Conservation (phyloP, 768 basidiomycete genomes). For the Boletus rubropictus region DNA sequence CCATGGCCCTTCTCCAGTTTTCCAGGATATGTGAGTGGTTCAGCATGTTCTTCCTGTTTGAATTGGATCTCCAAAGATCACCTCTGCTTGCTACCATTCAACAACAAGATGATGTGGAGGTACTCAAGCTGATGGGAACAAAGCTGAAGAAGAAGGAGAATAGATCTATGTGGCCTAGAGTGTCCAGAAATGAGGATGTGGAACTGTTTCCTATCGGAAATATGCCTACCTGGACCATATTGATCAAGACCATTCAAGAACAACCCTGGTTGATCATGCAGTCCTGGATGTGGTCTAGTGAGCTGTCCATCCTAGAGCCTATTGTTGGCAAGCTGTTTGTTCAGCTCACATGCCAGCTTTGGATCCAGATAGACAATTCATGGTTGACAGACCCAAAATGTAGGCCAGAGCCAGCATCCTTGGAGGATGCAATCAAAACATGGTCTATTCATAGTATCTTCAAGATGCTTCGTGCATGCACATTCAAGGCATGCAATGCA, state of each 20-base stretch:
- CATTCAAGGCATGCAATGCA: background rate
- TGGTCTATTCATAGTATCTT: background rate
- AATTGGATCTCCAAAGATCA: background rate
- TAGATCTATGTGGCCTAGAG: background rate
- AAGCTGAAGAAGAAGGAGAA: background rate
- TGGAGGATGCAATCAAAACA: background rate
- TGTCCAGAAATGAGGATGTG: background rate
- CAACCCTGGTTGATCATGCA: background rate
- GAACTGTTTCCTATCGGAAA: background rate
- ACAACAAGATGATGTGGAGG: background rate
- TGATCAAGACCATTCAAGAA: background rate
- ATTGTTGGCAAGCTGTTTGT: background rate
- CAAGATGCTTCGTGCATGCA: background rate
- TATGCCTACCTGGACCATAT: background rate
- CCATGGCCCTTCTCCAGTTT: constrained; percentile 8
- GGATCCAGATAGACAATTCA: background rate
- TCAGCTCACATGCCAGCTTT: background rate
- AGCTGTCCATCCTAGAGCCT: too few relatives aligned
- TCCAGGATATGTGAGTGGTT: background rate
- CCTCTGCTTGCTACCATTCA: background rate
- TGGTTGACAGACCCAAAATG: background rate
- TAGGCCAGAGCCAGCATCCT: background rate
- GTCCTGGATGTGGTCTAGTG: too few relatives aligned
- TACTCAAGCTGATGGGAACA: background rate
- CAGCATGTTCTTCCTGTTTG: constrained; percentile 6